These are phyloP conservation scores for Aspergillus nidulans DNA, from an alignment of 495 filamentous ascomycete genomes.

Conservation along the genomic window DNA sequence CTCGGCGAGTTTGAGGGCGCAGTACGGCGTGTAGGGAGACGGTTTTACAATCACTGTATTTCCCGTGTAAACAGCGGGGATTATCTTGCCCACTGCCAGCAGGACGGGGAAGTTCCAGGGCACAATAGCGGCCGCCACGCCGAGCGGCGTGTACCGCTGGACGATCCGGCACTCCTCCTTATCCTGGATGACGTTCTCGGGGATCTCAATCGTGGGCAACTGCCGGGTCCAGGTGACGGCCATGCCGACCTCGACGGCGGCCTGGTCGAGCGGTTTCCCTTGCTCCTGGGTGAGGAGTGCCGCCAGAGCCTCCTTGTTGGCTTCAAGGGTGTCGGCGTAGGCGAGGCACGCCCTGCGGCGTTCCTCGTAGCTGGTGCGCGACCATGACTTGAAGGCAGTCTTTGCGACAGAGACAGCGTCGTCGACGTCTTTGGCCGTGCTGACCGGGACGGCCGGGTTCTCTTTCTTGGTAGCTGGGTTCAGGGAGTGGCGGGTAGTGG, in stretches of 20 bases:
- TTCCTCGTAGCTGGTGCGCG: conserved; percentile 45
- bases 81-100: conserved; percentile 54
- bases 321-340: conserved; percentile 45
- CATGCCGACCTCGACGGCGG: conserved; percentile 24
- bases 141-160: conserved; percentile 52
- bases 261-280: conserved; percentile 48
- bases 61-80: conserved; percentile 52
- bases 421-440: conserved; percentile 50
- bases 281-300: conserved; percentile 51
- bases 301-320: conserved; percentile 41
- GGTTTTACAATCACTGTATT: conserved; percentile 59
- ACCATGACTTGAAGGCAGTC: conserved; percentile 50
- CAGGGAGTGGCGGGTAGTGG: conserved; percentile 22
- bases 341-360: conserved; percentile 52
- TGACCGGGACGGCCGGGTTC: conserved; percentile 52
- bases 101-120: conserved; percentile 61
- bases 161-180: conserved; percentile 43
- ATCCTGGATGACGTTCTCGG: conserved; percentile 39
- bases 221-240: conserved; percentile 21
- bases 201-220: conserved; percentile 21
- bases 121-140: conserved; percentile 56
- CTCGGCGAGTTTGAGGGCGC: conserved; percentile 49
- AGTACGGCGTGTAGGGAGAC: conserved; percentile 65
- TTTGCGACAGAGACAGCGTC: conserved; percentile 44
- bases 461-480: conserved; percentile 18